These are phyloP conservation scores for Termitomyces sp. DNA, from an alignment of 768 basidiomycete species.

Conservation along the genomic window DNA sequence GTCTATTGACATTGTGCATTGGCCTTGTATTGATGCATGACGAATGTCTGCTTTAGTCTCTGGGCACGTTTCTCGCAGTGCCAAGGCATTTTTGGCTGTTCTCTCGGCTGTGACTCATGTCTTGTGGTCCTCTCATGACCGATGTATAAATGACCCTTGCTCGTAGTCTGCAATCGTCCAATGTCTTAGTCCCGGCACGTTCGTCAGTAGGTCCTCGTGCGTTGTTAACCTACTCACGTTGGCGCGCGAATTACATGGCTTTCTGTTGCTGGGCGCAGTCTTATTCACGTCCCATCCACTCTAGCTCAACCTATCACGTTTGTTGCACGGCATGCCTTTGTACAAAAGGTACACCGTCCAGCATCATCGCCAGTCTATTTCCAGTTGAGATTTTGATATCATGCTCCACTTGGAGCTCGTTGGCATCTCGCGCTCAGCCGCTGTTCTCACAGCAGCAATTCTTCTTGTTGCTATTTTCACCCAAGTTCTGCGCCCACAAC, in stretches of 20 bases:
- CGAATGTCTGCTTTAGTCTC: not conserved
- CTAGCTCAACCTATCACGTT: conserved; percentile 9
- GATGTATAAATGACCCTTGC: not conserved
- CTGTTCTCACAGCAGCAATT: conserved; percentile 3
- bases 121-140: not conserved
- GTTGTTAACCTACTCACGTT: conserved; percentile 1
- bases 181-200: conserved; percentile 6
- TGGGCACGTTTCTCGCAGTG: not conserved
- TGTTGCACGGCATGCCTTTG: not conserved
- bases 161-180: not conserved
- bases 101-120: not conserved
- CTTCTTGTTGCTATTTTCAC: conserved; percentile 6
- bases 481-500: conserved; percentile 28
- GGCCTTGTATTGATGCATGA: not conserved
- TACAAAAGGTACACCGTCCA: conserved; percentile 8
- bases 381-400: not conserved
- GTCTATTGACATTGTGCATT: conserved; percentile 6
- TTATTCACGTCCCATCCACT: conserved; percentile 1
- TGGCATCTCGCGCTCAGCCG: conserved; percentile 4
- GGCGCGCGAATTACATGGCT: not conserved
- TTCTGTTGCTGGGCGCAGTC: not conserved
- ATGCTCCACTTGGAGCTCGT: conserved; percentile 4
- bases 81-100: not conserved
- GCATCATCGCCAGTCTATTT: not conserved
- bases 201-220: conserved; percentile 10